phyloP scores from a whole-genome alignment of 2,329 filamentous ascomycete species.

The Colletotrichum sp. region DNA sequence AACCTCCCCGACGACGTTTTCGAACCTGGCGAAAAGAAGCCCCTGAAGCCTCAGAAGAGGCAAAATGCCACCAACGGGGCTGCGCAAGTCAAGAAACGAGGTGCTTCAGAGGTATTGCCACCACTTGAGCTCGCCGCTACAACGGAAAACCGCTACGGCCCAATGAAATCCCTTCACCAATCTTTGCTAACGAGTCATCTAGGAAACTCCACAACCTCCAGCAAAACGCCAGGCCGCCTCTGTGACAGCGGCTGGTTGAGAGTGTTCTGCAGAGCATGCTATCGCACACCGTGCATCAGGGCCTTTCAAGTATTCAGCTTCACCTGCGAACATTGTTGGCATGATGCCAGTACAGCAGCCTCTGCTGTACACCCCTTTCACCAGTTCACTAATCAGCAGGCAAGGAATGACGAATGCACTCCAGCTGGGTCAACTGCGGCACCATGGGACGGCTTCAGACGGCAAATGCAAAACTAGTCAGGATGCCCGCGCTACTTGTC shows the following conservation, averaged over 20 bases:
- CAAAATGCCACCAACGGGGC: conserved; percentile 40
- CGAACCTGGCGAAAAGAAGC: conserved; percentile 75
- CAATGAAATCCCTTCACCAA: conserved; percentile 48
- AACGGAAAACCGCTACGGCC: not conserved
- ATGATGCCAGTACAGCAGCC: not conserved
- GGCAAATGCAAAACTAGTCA: not conserved
- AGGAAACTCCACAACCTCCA: conserved; percentile 44
- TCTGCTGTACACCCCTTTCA: not conserved
- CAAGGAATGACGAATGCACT: not conserved
- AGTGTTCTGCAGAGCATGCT: not conserved
- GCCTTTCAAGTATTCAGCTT: not conserved
- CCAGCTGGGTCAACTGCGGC: not conserved
- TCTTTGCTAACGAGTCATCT: conserved; percentile 18
- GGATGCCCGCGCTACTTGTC: not conserved
- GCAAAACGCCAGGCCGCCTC: conserved; percentile 46
- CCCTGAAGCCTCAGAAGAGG: conserved; percentile 53
- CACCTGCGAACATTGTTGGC: not conserved
- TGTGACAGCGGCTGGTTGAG: conserved; percentile 42
- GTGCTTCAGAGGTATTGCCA: conserved; percentile 47
- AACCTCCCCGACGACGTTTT: conserved; percentile 92
- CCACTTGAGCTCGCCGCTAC: not conserved
- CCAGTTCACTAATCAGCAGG: conserved; percentile 2
- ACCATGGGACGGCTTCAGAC: not conserved
- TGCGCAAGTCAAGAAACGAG: conserved; percentile 52
- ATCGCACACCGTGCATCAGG: not conserved